Conservation (phyloP, 225 moss, liverwort and hornwort genomes). For the Rhytidiadelphus loreus region DNA sequence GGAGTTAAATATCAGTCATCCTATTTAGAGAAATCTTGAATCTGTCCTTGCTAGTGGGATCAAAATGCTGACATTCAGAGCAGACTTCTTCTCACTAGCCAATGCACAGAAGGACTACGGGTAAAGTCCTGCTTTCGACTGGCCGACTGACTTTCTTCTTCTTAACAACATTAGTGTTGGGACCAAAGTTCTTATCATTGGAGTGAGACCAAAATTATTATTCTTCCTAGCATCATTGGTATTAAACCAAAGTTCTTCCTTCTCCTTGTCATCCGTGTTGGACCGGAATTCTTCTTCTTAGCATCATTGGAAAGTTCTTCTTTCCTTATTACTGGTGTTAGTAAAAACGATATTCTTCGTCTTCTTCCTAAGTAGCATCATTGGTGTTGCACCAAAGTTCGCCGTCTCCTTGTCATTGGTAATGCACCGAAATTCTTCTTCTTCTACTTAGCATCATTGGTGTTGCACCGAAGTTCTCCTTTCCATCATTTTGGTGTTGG, state of each 20-base stretch:
- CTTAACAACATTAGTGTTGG: too few relatives aligned
- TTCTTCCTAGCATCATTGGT: background rate
- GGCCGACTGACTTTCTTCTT: too few relatives aligned
- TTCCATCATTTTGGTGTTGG: background rate
- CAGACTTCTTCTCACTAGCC: too few relatives aligned
- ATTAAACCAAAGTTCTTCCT: background rate
- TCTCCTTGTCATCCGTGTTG: background rate
- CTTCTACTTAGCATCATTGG: background rate
- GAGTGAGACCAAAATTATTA: background rate
- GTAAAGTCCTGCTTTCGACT: too few relatives aligned
- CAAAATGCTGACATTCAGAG: too few relatives aligned
- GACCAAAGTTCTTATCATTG: background rate
- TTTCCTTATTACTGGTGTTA: background rate
- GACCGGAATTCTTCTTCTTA: background rate
- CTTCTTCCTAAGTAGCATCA: background rate
- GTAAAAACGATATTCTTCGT: background rate
- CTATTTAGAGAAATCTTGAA: background rate
- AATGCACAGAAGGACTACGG: too few relatives aligned
- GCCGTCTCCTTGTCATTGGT: background rate
- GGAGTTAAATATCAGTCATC: background rate
- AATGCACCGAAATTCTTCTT: background rate
- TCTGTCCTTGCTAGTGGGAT: background rate
- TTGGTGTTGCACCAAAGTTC: background rate
- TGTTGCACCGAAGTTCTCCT: background rate
- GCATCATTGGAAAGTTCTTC: background rate